Base-by-base conservation (phyloP, 768 basidiomycete species). In the Tephrocybe sp. region DNA sequence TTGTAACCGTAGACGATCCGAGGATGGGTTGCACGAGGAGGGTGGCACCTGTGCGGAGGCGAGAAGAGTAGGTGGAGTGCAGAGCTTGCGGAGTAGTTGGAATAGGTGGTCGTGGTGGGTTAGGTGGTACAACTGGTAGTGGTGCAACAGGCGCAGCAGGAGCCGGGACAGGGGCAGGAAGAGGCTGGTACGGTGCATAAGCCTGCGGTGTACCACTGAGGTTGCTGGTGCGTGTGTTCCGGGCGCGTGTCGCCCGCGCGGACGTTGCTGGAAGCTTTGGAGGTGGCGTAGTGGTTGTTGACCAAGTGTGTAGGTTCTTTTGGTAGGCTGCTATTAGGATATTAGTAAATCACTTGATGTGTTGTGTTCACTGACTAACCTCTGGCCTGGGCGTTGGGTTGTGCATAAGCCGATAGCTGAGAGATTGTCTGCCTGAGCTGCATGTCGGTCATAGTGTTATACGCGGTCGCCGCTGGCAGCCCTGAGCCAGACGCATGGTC, bases 21-120 rank as follows among this genome's bases (percentile, higher is more conserved):
- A 77, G 55, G 59, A 92, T 82, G 17, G 97, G 97, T 62, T 99
- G 97, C 69, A 98, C 79, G 58, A 99, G 83, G 5, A 93, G 82
- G 0, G 92, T 88, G 3, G 88, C 79, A 14, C 97, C 97, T 0
- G 96, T 95, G 21, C 90, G 85, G 45, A 98, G 73, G n/a, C 96
- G 81, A 5, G 94, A 89, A 0, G 93, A 75, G 65, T 97, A 98
- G 2, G 91, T 88, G 0, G 92, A 87, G 50, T 83, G 77, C 12
- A 84, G 70, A 0, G 88, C 94, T 64, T 98, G 96, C 0, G 79
- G 68, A 0, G 69, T 66, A 0, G 86, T 78, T 0, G 85, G 79
- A 25, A 93, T 71, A 32, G 80, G 81, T 3, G 79, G 76, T 3
- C 73, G 74, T 3, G 79, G 79, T 5, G 79, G 80, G 48, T 80